Evolutionary conservation across 192 early-diverging fungal species (phyloP), one percentile per base, ranked within the genome.

Genomic region (Coemansia erecta): DNA sequence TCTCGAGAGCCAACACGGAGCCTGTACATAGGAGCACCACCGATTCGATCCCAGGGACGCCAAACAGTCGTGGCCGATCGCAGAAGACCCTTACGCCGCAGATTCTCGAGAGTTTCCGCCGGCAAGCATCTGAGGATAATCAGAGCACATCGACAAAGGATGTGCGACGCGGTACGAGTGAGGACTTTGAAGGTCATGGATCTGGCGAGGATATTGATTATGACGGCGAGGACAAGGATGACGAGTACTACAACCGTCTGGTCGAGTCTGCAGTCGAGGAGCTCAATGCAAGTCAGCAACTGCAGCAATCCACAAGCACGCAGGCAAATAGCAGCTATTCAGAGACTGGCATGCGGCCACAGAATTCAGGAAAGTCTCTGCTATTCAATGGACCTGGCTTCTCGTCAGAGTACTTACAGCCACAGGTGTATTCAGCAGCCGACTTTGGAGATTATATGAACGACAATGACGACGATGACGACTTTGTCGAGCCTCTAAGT

Each of bases 21-120:
- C 75, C 75, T 10, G 41, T 68, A 8, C 63, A 48, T 24, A 31
- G 56, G 33, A 28, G 39, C 13, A 35, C 35, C 18, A 33, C 24
- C 14, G 52, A 22, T n/a, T 53, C 52, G 3, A 19, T 19, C 44
- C 69, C 75, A 22, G 55, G 58, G 17, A 68, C 75, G 15, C 69
- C 76, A 8, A 66, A 53, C 5, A 60, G 48, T 7, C 59, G 63
- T 10, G 76, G 66, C 14, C 58, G 63, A 45, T 61, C 70, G 42
- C 76, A 72, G 46, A 79, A 79, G 40, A 69, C 63, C 2, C 70
- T 72, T 26, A 79, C 76, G 2, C 76, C 76, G 41, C 76, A 79
- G 41, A 79, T 79, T 8, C 28, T 79, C 11, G 76, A 66, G 13
- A 66, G 40, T 6, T 69, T 79, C 37, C 63, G 70, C 21, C 58